phyloP scores from a whole-genome alignment of 257 asterid genomes.

The Ajuga chamaepitys region DNA sequence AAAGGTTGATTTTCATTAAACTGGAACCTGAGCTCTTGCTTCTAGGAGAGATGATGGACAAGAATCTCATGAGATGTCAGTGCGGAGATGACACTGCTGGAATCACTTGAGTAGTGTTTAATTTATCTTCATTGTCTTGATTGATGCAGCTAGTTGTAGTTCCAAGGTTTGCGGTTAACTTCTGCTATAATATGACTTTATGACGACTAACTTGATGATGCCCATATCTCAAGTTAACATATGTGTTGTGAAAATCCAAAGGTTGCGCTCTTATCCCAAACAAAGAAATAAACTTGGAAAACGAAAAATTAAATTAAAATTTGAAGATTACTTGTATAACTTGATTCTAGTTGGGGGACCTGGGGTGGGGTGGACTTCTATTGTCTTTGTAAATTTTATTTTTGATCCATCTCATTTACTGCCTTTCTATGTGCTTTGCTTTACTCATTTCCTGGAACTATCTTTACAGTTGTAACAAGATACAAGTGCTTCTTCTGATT shows the following conservation, averaged over 20 bases:
- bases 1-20: background rate
- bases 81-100: slow-evolving; percentile 2
- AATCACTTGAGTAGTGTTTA: background rate
- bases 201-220: background rate
- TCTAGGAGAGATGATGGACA: background rate
- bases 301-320: background rate
- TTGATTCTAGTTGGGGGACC: background rate
- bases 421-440: slow-evolving; percentile 2
- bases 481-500: slow-evolving; percentile 14
- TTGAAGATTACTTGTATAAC: background rate
- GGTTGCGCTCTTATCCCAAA: background rate
- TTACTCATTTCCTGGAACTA: background rate
- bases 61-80: slow-evolving; percentile 6
- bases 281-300: background rate
- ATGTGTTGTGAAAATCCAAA: background rate
- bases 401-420: too few species aligned
- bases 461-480: background rate
- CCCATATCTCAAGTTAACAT: background rate
- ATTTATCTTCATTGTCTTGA: background rate
- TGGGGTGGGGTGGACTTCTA: background rate
- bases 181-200: background rate
- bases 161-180: background rate
- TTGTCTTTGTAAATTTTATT: background rate
- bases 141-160: background rate
- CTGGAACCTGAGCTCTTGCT: background rate